Percentiles rank a stretch among this genome's conserved stretches.
Evolutionary conservation across 768 basidiomycete species (phyloP).

Genomic region (Pisolithus orientalis): DNA sequence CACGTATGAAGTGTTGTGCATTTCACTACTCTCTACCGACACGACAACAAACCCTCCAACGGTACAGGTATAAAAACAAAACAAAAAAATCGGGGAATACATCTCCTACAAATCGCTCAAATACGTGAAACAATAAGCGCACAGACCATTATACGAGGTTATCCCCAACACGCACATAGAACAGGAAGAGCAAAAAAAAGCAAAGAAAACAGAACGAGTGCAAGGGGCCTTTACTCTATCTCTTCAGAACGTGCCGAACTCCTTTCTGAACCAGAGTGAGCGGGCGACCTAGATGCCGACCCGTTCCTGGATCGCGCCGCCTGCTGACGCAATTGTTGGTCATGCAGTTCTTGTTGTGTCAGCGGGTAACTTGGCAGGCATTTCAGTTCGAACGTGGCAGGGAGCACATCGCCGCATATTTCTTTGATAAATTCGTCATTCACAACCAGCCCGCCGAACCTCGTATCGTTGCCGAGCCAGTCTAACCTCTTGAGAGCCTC

Average conservation of each 20-base stretch:
- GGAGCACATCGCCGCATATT: slow-evolving; percentile 41
- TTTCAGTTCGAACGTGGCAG: slow-evolving; percentile 56
- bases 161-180: no score
- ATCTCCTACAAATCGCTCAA: background rate
- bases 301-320: slow-evolving; percentile 11
- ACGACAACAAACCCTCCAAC: background rate
- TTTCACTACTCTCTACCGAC: no score
- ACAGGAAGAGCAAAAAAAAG: background rate
- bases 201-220: background rate
- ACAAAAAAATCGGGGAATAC: background rate
- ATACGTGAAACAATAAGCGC: background rate
- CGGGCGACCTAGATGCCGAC: background rate
- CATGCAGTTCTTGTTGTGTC: slow-evolving; percentile 44
- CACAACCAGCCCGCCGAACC: slow-evolving; percentile 57
- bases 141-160: background rate
- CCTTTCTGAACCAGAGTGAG: background rate
- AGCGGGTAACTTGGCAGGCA: slow-evolving; percentile 43
- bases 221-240: slow-evolving; percentile 3
- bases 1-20: no score
- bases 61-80: background rate
- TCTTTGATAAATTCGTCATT: slow-evolving; percentile 40
- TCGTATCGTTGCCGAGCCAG: slow-evolving; percentile 51
- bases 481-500: slow-evolving; percentile 61
- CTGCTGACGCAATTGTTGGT: slow-evolving; percentile 35
- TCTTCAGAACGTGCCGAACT: background rate